Evolutionary conservation across 306 rosid genomes (phyloP).

Genomic region (Albizia julibrissin): DNA sequence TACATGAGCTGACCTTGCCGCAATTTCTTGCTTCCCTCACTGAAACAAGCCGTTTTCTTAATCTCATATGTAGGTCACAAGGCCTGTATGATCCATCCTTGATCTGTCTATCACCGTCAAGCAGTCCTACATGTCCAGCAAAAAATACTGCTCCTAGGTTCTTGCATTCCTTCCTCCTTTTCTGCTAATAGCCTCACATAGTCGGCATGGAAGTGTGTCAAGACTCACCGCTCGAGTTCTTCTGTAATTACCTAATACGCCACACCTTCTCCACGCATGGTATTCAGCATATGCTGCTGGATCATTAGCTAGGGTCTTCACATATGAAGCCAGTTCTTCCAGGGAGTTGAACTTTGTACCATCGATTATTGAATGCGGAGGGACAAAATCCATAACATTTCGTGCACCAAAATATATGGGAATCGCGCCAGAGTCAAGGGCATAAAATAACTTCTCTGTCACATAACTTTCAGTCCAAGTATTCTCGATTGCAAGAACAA

Average conservation of each 20-base stretch:
- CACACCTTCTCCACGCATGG: constrained; percentile 98
- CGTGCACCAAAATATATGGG: constrained; percentile 97
- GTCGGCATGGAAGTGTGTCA: constrained; percentile 87
- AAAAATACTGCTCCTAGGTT: constrained; percentile 17
- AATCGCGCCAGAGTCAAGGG: constrained; percentile 83
- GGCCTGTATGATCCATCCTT: background rate
- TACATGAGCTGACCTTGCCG: constrained; percentile 12
- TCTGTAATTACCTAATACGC: constrained; percentile 63
- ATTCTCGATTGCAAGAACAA: constrained; percentile 94
- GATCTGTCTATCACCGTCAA: constrained; percentile 19
- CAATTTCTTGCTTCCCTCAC: background rate
- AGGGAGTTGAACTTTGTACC: constrained; percentile 72
- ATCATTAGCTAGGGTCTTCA: constrained; percentile 69
- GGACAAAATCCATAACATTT: constrained; percentile 86
- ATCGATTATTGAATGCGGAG: constrained; percentile 92
- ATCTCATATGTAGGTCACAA: constrained; percentile 36
- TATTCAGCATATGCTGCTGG: constrained; percentile 89
- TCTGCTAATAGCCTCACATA: constrained; percentile 75
- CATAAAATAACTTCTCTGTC: constrained; percentile 90
- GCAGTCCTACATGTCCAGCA: constrained; percentile 5
- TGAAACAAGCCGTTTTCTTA: constrained; percentile 31
- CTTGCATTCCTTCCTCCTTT: constrained; percentile 78
- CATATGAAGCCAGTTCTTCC: constrained; percentile 84
- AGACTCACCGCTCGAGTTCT: constrained; percentile 80
- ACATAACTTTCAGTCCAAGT: constrained; percentile 88